These are phyloP conservation scores for Geotrichum aggregatum DNA, from an alignment of 1,139 yeast species.

Conservation along the genomic window DNA sequence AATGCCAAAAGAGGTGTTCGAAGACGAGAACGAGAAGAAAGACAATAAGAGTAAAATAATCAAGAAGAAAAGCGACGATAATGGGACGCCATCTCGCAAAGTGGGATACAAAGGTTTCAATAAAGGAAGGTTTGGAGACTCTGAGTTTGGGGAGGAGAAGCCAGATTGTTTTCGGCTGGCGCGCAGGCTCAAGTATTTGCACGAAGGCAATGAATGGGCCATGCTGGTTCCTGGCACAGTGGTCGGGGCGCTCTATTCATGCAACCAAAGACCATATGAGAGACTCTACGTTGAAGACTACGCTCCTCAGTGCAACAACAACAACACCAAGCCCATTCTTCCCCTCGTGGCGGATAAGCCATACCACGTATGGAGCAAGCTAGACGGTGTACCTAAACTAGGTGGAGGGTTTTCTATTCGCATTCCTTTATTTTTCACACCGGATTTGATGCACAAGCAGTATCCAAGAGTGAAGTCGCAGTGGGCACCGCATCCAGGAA, in stretches of 20 bases:
- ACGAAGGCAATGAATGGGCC: not conserved
- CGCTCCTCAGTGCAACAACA: conserved; percentile 1
- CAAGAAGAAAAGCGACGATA: not conserved
- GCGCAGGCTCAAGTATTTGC: conserved; percentile 7
- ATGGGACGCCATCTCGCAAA: not conserved
- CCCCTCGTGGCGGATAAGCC: conserved; percentile 13
- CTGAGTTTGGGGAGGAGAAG: not conserved
- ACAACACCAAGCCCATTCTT: conserved; percentile 7
- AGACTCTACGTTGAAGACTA: not conserved
- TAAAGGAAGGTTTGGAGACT: not conserved
- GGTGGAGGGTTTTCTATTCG: conserved; percentile 12
- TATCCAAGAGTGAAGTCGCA: conserved; percentile 9
- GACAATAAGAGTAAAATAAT: no score
- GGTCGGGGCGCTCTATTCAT: conserved; percentile 13
- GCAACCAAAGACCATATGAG: not conserved
- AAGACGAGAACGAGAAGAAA: no score
- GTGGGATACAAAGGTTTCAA: not conserved
- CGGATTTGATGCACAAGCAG: conserved; percentile 15
- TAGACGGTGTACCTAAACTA: not conserved
- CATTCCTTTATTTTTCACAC: conserved; percentile 13
- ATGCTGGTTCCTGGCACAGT: conserved; percentile 7
- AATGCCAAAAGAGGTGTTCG: no score
- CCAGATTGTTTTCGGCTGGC: conserved; percentile 13
- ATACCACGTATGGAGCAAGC: conserved; percentile 2
- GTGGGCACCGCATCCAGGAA: conserved; percentile 13